Evolutionary conservation across 2,329 filamentous ascomycete genomes (phyloP).

Genomic region (Claviceps paspali): DNA sequence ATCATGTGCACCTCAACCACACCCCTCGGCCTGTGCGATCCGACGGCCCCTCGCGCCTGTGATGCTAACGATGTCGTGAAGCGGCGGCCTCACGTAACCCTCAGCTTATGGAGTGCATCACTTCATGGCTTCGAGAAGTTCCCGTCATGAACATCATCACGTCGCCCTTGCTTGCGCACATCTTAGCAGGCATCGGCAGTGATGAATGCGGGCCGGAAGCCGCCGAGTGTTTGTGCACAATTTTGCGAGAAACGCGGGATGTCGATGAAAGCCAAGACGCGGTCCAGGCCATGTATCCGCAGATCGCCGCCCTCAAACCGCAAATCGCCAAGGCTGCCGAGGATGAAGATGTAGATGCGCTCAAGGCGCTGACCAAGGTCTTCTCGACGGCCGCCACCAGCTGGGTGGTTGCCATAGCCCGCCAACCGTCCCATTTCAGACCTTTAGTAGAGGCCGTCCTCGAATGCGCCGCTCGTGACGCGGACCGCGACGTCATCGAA

Average conservation of each 20-base stretch:
- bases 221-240: conserved; percentile 81
- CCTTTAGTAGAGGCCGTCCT: conserved; percentile 77
- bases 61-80: conserved; percentile 17
- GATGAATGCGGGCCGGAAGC: conserved; percentile 74
- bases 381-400: conserved; percentile 88
- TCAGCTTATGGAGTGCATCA: conserved; percentile 85
- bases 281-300: conserved; percentile 71
- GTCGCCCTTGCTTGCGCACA: conserved; percentile 68
- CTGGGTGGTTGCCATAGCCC: conserved; percentile 84
- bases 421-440: conserved; percentile 68
- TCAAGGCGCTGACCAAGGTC: conserved; percentile 77
- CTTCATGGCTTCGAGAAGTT: conserved; percentile 91
- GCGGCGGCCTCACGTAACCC: conserved; percentile 71
- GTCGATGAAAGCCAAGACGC: conserved; percentile 77
- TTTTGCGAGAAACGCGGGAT: conserved; percentile 83
- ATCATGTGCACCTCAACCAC: no score
- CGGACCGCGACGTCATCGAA: conserved; percentile 79
- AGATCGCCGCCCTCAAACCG: conserved; percentile 59
- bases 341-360: conserved; percentile 70
- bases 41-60: background rate
- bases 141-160: conserved; percentile 69
- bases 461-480: conserved; percentile 80
- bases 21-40: no score
- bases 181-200: conserved; percentile 61
- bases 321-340: conserved; percentile 62